Percentiles rank a stretch among this genome's conserved stretches.
Conservation (phyloP, 805 yeast genomes). For the Ogataea nakhonphanomensis region DNA sequence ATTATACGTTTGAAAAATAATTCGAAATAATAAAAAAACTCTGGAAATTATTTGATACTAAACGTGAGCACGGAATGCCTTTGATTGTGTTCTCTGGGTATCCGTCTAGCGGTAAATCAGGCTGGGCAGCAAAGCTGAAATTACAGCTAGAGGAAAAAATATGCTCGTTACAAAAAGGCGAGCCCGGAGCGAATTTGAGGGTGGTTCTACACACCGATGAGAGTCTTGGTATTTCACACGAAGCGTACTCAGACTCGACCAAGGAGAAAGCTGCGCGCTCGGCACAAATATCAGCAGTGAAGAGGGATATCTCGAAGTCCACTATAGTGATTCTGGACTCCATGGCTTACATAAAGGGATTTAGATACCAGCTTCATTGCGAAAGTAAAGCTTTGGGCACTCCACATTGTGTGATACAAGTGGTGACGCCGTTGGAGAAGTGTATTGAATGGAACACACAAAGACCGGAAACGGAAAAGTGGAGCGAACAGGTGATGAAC, state of each 20-base stretch:
- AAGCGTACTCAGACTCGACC: constrained; percentile 64
- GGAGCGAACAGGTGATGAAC: constrained; percentile 64
- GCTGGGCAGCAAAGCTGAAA: constrained; percentile 59
- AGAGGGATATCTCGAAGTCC: constrained; percentile 65
- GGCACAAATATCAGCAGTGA: constrained; percentile 82
- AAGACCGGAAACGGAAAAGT: constrained; percentile 35
- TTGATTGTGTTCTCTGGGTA: constrained; percentile 77
- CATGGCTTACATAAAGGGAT: constrained; percentile 88
- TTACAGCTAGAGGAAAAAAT: constrained; percentile 46
- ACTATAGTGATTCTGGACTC: constrained; percentile 83
- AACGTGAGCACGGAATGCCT: constrained; percentile 56
- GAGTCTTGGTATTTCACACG: constrained; percentile 65
- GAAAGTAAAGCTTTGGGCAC: constrained; percentile 86
- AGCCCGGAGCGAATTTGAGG: constrained; percentile 52
- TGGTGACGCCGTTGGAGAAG: constrained; percentile 60
- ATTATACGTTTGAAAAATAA: background rate
- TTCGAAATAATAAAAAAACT: background rate
- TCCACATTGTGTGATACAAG: constrained; percentile 78
- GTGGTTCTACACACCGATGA: constrained; percentile 78
- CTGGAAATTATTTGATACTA: background rate
- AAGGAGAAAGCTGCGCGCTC: constrained; percentile 83
- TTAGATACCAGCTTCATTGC: constrained; percentile 88
- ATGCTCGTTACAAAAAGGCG: constrained; percentile 35
- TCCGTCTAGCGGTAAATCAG: constrained; percentile 83
- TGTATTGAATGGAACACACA: constrained; percentile 60